A percentile compares a stretch with the other conserved stretches of the same genome.
phyloP scores from a whole-genome alignment of 2,329 filamentous ascomycete species.

The Cladophialophora immunda region DNA sequence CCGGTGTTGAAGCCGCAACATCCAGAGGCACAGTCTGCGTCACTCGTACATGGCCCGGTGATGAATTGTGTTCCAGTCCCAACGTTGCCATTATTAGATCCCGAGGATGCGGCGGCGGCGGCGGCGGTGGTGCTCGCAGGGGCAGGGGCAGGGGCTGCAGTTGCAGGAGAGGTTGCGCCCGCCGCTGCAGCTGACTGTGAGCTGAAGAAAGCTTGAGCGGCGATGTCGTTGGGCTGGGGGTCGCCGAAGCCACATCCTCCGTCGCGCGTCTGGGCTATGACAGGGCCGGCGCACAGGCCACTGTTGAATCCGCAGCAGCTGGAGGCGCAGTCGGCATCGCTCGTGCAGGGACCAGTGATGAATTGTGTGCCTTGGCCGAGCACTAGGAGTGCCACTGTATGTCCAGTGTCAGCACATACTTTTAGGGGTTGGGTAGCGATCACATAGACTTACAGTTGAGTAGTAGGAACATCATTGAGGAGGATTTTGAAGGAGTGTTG shows the following conservation, averaged over 20 bases:
- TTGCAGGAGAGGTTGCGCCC: conserved; percentile 3
- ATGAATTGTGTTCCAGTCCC: conserved; percentile 44
- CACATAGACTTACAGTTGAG: conserved; percentile 32
- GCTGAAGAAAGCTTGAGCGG: conserved; percentile 36
- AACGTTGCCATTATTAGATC: conserved; percentile 18
- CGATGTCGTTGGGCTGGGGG: conserved; percentile 39
- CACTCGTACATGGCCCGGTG: conserved; percentile 41
- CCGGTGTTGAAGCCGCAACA: conserved; percentile 50
- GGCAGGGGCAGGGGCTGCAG: conserved; percentile 18
- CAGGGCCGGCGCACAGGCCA: conserved; percentile 41
- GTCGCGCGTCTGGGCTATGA: conserved; percentile 41
- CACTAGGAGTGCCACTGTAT: conserved; percentile 30
- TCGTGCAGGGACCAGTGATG: conserved; percentile 42
- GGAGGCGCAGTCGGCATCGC: conserved; percentile 43
- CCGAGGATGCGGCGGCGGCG: not conserved
- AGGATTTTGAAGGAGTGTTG: conserved; percentile 19
- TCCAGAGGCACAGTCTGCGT: conserved; percentile 44
- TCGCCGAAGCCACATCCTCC: conserved; percentile 43
- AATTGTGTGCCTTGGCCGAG: conserved; percentile 41
- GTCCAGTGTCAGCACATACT: not conserved
- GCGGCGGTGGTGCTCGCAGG: conserved; percentile 1
- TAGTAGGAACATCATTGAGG: conserved; percentile 24
- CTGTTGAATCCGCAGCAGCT: conserved; percentile 44
- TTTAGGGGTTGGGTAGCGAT: too few species aligned
- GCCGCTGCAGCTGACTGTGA: conserved; percentile 36